These are phyloP conservation scores for Albatrellus sp. DNA, from an alignment of 1,284 basidiomycete genomes.

Conservation along the genomic window DNA sequence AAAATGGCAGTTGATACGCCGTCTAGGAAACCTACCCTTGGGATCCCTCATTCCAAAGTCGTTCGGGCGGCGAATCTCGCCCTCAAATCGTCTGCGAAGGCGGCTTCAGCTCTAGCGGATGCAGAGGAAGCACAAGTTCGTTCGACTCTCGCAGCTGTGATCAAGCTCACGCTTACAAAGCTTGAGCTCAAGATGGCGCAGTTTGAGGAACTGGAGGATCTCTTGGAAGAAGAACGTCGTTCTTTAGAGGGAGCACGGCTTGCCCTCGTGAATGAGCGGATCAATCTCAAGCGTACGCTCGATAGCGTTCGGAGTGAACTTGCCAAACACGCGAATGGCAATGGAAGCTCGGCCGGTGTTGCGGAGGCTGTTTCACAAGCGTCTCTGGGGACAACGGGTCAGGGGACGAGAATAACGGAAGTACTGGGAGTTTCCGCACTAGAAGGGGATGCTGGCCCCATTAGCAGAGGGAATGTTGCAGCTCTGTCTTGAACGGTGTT, in stretches of 20 bases:
- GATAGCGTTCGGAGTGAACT: constrained; percentile 54
- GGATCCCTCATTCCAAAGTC: constrained; percentile 63
- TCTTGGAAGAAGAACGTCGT: constrained; percentile 78
- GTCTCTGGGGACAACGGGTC: constrained; percentile 37
- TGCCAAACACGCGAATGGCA: constrained; percentile 27
- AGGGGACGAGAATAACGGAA: constrained; percentile 41
- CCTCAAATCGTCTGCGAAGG: constrained; percentile 81
- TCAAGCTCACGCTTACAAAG: constrained; percentile 87
- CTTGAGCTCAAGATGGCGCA: constrained; percentile 88
- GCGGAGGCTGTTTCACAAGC: constrained; percentile 19
- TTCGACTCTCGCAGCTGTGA: constrained; percentile 71
- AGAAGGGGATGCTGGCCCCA: constrained; percentile 22
- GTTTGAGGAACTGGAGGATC: constrained; percentile 84
- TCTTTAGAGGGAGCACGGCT: constrained; percentile 61
- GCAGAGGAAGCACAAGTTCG: constrained; percentile 80
- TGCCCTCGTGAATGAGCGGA: constrained; percentile 54
- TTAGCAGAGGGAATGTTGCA: constrained; percentile 15
- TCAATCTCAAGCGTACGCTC: constrained; percentile 51
- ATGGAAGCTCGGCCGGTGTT: constrained; percentile 1
- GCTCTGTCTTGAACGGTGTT: constrained; percentile 7
- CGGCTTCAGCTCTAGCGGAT: constrained; percentile 73
- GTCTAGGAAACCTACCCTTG: constrained; percentile 19
- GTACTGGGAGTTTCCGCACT: constrained; percentile 24
- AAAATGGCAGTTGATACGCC: constrained; percentile 32
- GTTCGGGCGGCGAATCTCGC: constrained; percentile 75